Base-by-base conservation (phyloP, 2,329 filamentous ascomycete genomes). In the Alternaria rosae region DNA sequence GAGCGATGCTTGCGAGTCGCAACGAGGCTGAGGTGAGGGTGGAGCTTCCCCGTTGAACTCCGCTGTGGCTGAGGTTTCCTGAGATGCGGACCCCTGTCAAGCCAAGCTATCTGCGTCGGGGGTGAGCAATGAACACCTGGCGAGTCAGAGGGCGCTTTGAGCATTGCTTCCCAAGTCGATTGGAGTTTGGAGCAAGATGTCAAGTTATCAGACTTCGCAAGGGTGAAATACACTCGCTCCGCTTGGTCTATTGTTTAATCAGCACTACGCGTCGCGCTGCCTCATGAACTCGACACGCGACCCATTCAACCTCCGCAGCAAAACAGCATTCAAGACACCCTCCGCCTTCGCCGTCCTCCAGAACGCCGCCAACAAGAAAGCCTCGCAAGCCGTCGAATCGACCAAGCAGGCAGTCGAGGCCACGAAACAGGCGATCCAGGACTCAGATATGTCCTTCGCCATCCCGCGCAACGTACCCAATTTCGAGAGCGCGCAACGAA, bases 271-370 rank as follows among this genome's bases (percentile, higher is more conserved):
- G 62, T 65, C 50, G 48, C 53, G 47, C 55, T 42, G 59, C 44
- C 63, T 57, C 43, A 82, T 83, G 81, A 80, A 82, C 78, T 81
- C 78, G 67, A 68, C 69, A 65, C 76, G 81, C 67, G 82, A 83
- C 70, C 80, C 81, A 13, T 82, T 83, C 77, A 81, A 79, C 69
- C 70, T 82, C 65, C 81, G 81, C 69, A 73, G 66, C 63, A 72
- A 70, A 69, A 67, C 74, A 60, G 66, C 70, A 11, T 66, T 65
- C 61, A 66, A 74, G 51, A 59, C 75, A 48, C 68, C 71, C 17
- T 69, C 75, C 28, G 73, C 76, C 56, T 67, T 78, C 54, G 59
- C 69, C 21, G 65, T 76, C 55, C 70, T 79, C 54, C 75, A 78
- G 30, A 68, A 67, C 66, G 68, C 70, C 67, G 74, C 76, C 42